Percentiles rank a stretch among this genome's conserved stretches.
phyloP scores from a whole-genome alignment of 441 rosid species.

The Jatropha multifida region DNA sequence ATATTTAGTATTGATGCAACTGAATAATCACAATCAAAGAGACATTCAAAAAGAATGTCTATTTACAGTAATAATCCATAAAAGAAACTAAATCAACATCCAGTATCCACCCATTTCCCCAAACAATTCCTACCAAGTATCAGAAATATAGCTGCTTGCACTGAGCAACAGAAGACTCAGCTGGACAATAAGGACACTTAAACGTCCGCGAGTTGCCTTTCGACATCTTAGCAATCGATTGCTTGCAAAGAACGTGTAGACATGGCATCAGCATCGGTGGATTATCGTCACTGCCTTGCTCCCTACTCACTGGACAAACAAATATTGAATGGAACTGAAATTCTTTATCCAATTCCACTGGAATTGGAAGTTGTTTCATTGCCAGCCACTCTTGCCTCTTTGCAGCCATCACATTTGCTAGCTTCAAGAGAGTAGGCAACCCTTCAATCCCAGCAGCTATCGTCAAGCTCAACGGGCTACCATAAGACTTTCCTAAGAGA shows the following conservation, averaged over 20 bases:
- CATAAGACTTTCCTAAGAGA: constrained; percentile 42
- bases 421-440: constrained; percentile 57
- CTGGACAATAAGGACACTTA: constrained; percentile 60
- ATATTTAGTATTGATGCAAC: constrained; percentile 1
- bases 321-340: constrained; percentile 61
- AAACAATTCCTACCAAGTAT: constrained; percentile 6
- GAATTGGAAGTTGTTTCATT: constrained; percentile 56
- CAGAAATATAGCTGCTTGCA: constrained; percentile 54
- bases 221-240: constrained; percentile 53
- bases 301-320: constrained; percentile 67
- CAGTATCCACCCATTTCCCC: background rate
- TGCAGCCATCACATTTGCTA: constrained; percentile 56
- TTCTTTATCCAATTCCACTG: constrained; percentile 49
- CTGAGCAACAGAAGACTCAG: constrained; percentile 33
- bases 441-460: constrained; percentile 57
- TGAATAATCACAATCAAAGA: background rate
- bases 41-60: constrained; percentile 22
- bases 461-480: constrained; percentile 41
- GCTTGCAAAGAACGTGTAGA: constrained; percentile 59
- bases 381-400: constrained; percentile 59
- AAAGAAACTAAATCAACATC: background rate
- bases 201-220: constrained; percentile 39
- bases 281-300: constrained; percentile 54
- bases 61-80: constrained; percentile 14
- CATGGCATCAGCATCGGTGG: constrained; percentile 70